Evolutionary conservation across 805 yeast genomes (phyloP).

Genomic region (Tetrapisispora iriomotensis): DNA sequence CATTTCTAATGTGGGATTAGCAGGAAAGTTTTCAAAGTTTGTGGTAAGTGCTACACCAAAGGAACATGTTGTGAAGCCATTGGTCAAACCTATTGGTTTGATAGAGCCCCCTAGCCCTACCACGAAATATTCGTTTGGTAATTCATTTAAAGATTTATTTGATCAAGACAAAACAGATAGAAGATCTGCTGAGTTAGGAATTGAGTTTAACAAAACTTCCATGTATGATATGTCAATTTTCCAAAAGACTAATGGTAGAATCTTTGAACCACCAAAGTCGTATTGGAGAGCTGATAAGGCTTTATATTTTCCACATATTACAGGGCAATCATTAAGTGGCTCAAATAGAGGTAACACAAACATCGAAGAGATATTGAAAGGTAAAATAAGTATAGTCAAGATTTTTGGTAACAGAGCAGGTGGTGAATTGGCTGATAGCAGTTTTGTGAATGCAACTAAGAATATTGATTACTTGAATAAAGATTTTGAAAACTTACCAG

Average conservation of each 20-base stretch:
- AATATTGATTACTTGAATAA: conserved; percentile 10
- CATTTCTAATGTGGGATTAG: conserved; percentile 6
- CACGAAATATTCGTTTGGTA: conserved; percentile 33
- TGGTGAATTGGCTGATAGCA: conserved; percentile 52
- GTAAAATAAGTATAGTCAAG: conserved; percentile 24
- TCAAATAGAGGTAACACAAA: conserved; percentile 14
- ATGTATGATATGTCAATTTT: conserved; percentile 54
- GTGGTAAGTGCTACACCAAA: conserved; percentile 18
- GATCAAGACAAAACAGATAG: conserved; percentile 39
- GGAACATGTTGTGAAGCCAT: conserved; percentile 26
- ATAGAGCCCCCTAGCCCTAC: conserved; percentile 27
- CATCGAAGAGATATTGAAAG: conserved; percentile 24
- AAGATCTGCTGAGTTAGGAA: conserved; percentile 45
- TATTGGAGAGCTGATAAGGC: conserved; percentile 66
- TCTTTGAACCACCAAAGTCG: conserved; percentile 74
- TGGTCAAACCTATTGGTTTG: conserved; percentile 42
- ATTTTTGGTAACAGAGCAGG: conserved; percentile 42
- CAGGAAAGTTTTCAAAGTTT: conserved; percentile 28
- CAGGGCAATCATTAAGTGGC: conserved; percentile 42
- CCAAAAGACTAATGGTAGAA: conserved; percentile 71
- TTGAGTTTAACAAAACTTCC: conserved; percentile 59
- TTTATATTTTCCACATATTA: conserved; percentile 72
- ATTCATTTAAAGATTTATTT: conserved; percentile 37
- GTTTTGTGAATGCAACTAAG: conserved; percentile 37
- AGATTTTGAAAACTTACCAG: conserved; percentile 7